Percentiles rank a stretch among this genome's conserved stretches.
phyloP scores from a whole-genome alignment of 2,329 filamentous ascomycete genomes.

The Penicillium occitanis region DNA sequence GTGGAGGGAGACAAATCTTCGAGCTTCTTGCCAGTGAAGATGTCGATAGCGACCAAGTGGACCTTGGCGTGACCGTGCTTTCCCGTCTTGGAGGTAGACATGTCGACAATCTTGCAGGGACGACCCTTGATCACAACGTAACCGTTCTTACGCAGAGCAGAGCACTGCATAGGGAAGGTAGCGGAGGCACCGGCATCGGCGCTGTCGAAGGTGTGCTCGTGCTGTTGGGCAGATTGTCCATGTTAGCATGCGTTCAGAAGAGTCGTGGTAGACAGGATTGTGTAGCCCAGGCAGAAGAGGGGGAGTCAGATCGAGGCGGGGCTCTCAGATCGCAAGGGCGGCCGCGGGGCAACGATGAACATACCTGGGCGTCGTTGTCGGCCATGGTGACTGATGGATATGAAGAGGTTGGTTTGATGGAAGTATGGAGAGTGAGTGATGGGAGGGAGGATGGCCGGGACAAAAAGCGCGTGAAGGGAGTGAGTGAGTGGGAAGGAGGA shows the following conservation, averaged over 20 bases:
- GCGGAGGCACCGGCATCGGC: conserved; percentile 93
- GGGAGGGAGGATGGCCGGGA: conserved; percentile 17
- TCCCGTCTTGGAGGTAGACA: conserved; percentile 99
- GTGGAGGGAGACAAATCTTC: conserved; percentile 99
- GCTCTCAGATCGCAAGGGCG: conserved; percentile 28
- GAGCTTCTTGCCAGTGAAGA: conserved; percentile 99
- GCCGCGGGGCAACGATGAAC: conserved; percentile 36
- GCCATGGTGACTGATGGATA: conserved; percentile 57
- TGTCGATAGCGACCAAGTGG: conserved; percentile 95
- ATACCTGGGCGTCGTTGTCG: conserved; percentile 63
- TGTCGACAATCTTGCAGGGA: conserved; percentile 99
- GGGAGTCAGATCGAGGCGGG: conserved; percentile 13
- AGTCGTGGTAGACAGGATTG: not conserved
- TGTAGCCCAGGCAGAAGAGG: conserved; percentile 9
- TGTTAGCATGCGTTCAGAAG: not conserved
- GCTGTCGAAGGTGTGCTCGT: conserved; percentile 81
- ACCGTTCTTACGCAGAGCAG: conserved; percentile 98
- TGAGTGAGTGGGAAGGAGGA: conserved; percentile 4
- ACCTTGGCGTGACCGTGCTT: conserved; percentile 99
- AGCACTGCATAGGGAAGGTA: conserved; percentile 99
- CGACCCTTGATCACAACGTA: conserved; percentile 98
- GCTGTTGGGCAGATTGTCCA: conserved; percentile 45
- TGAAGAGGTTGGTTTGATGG: conserved; percentile 8
- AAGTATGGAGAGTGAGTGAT: conserved; percentile 7
- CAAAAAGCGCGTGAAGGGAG: conserved; percentile 18